phyloP scores from a whole-genome alignment of 495 filamentous ascomycete genomes.

The Ramalina peruviana region DNA sequence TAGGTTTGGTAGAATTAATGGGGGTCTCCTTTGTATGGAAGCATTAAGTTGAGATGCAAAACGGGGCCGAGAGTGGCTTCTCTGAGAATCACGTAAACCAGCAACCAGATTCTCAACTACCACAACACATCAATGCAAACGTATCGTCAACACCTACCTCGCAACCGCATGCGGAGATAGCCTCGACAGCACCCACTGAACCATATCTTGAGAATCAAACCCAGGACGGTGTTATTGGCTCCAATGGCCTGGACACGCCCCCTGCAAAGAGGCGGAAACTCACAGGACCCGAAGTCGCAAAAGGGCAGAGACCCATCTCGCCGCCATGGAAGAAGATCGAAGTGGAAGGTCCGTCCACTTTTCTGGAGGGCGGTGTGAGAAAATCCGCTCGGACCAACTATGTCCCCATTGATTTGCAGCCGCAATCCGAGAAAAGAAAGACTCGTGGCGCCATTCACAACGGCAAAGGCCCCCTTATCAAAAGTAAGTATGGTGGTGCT shows the following conservation, averaged over 20 bases:
- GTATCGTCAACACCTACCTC: slow-evolving; percentile 17
- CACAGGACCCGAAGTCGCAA: slow-evolving; percentile 30
- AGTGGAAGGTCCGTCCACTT: slow-evolving; percentile 75
- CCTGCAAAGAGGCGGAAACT: slow-evolving; percentile 67
- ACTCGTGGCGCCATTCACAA: slow-evolving; percentile 31
- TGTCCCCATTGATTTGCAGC: slow-evolving; percentile 54
- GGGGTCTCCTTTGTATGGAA: slow-evolving; percentile 38
- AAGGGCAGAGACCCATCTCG: slow-evolving; percentile 42
- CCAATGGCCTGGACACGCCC: slow-evolving; percentile 27
- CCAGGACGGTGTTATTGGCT: neutral
- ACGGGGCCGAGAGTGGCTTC: slow-evolving; percentile 35
- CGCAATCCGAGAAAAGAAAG: slow-evolving; percentile 47
- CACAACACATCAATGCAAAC: slow-evolving; percentile 5
- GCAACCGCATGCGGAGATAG: slow-evolving; percentile 15
- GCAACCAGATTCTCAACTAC: slow-evolving; percentile 7
- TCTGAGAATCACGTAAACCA: slow-evolving; percentile 33
- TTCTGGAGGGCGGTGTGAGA: slow-evolving; percentile 66
- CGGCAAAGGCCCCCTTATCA: slow-evolving; percentile 9
- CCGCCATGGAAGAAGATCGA: slow-evolving; percentile 90
- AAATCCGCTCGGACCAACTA: slow-evolving; percentile 76
- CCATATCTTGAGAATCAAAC: neutral
- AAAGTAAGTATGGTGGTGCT: slow-evolving; percentile 15
- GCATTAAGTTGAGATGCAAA: slow-evolving; percentile 43
- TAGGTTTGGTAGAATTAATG: slow-evolving; percentile 50
- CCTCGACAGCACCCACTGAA: neutral